A percentile compares a stretch with the other conserved stretches of the same genome.
Conservation (phyloP, 148 eudicot genomes). For the Silene conica region DNA sequence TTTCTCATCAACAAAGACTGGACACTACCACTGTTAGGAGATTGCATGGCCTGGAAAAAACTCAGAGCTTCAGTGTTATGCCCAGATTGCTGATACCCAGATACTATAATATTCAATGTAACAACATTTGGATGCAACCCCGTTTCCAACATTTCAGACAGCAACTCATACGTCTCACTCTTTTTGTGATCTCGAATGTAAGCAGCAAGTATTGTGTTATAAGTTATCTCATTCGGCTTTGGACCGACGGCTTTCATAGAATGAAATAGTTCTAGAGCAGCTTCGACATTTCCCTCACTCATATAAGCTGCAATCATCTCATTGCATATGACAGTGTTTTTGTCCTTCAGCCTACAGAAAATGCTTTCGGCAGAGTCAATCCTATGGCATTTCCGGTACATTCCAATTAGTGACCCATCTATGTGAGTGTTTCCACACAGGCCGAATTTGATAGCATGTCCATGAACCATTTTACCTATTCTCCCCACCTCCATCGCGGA, state of each 20-base stretch:
- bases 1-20: slow-evolving; percentile 15
- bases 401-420: slow-evolving; percentile 40
- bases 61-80: slow-evolving; percentile 39
- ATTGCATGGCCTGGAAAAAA: slow-evolving; percentile 46
- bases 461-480: slow-evolving; percentile 56
- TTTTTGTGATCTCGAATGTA: slow-evolving; percentile 38
- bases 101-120: slow-evolving; percentile 41
- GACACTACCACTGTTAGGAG: slow-evolving; percentile 22
- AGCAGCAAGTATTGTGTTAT: slow-evolving; percentile 47
- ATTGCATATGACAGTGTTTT: slow-evolving; percentile 44
- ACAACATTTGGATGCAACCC: slow-evolving; percentile 40
- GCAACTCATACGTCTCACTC: slow-evolving; percentile 30
- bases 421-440: slow-evolving; percentile 32
- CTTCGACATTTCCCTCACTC: slow-evolving; percentile 33
- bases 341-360: slow-evolving; percentile 29
- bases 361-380: slow-evolving; percentile 36
- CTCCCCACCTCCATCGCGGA: slow-evolving; percentile 28
- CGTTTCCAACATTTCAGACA: slow-evolving; percentile 38
- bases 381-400: slow-evolving; percentile 49
- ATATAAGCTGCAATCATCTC: slow-evolving; percentile 54
- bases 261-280: slow-evolving; percentile 28
- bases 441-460: slow-evolving; percentile 37
- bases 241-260: slow-evolving; percentile 36
- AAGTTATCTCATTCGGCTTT: slow-evolving; percentile 45
- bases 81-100: slow-evolving; percentile 51